Percentiles rank a stretch among this genome's conserved stretches.
Conservation (phyloP, 1,284 basidiomycete species). For the Mycena sp. region DNA sequence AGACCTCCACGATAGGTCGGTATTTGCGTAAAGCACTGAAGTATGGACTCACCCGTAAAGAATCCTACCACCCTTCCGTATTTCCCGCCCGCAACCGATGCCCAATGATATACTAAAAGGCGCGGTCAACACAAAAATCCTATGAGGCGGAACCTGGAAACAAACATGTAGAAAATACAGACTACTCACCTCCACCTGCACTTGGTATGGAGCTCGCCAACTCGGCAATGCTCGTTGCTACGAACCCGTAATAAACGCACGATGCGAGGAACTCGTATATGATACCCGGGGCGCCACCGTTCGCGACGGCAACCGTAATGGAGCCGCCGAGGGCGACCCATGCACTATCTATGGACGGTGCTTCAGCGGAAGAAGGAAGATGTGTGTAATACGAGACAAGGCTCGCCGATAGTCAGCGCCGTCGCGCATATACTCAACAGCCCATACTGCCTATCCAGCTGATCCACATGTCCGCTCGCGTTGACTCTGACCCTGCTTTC, state of each 20-base stretch:
- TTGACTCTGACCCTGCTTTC: conserved; percentile 3
- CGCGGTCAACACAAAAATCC: neutral
- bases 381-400: neutral
- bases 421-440: conserved; percentile 25
- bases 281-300: conserved; percentile 21
- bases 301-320: conserved; percentile 20
- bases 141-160: conserved; percentile 5
- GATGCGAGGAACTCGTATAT: conserved; percentile 23
- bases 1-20: conserved; percentile 9
- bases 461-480: conserved; percentile 21
- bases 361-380: neutral
- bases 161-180: neutral
- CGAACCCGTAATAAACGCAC: conserved; percentile 23
- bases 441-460: conserved; percentile 22
- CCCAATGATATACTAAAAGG: conserved; percentile 22
- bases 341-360: conserved; percentile 8
- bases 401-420: conserved; percentile 24
- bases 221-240: conserved; percentile 17
- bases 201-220: conserved; percentile 25
- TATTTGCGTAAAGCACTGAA: neutral
- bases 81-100: conserved; percentile 21
- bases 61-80: conserved; percentile 19
- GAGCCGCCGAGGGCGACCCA: conserved; percentile 21
- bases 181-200: conserved; percentile 20
- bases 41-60: conserved; percentile 13